phyloP scores from a whole-genome alignment of 169 alveolate genomes.

The Plasmodium vivax region DNA sequence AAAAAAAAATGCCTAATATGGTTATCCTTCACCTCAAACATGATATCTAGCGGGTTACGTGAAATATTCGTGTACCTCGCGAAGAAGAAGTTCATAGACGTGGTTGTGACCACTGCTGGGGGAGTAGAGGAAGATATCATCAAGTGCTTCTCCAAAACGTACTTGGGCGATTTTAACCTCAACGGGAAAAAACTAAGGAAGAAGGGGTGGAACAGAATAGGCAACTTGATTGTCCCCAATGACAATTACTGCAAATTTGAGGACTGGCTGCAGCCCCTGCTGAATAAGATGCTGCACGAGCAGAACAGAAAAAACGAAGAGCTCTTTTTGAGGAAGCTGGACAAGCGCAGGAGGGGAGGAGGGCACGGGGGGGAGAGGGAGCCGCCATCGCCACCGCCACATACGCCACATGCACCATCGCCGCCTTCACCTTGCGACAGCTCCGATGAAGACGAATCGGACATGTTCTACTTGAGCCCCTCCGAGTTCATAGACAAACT shows the following conservation, averaged over 20 bases:
- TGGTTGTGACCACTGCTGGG: conserved; percentile 98
- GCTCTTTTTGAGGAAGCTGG: conserved; percentile 31
- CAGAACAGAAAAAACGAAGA: conserved; percentile 82
- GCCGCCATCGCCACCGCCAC: neutral
- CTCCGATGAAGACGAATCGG: conserved; percentile 83
- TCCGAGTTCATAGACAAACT: conserved; percentile 91
- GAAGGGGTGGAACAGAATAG: conserved; percentile 98
- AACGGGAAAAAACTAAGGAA: conserved; percentile 94
- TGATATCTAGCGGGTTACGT: conserved; percentile 97
- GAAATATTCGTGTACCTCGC: conserved; percentile 94
- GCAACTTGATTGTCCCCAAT: conserved; percentile 98
- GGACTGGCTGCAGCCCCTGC: conserved; percentile 97
- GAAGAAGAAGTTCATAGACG: conserved; percentile 94
- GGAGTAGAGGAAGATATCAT: conserved; percentile 99
- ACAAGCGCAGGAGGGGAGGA: conserved; percentile 4
- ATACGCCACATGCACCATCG: neutral
- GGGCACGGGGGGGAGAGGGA: neutral
- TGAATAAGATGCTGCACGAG: conserved; percentile 94
- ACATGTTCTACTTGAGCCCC: conserved; percentile 90
- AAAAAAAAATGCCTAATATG: conserved; percentile 94
- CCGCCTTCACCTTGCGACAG: neutral
- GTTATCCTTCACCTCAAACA: conserved; percentile 97
- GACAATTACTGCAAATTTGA: conserved; percentile 97
- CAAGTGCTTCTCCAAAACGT: conserved; percentile 95
- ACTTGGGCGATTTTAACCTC: conserved; percentile 90